Evolutionary conservation across 768 basidiomycete species (phyloP).

Genomic region (Kwoniella heveanensis): DNA sequence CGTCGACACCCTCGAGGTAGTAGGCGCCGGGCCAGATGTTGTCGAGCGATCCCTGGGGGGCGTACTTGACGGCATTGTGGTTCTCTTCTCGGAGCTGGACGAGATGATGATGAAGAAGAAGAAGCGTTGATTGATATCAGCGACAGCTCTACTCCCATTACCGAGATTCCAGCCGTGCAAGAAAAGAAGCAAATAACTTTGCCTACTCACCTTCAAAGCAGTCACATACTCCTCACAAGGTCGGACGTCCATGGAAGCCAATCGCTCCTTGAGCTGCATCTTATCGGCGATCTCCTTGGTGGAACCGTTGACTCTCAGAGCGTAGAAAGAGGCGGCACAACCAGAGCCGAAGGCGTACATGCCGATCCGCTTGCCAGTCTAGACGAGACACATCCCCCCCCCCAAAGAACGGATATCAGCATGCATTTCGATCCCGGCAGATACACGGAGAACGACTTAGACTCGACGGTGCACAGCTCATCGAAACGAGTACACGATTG

Average conservation of each 20-base stretch:
- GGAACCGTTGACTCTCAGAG: slow-evolving; percentile 81
- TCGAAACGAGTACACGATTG: too few species aligned
- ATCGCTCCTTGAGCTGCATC: slow-evolving; percentile 75
- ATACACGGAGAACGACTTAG: too few species aligned
- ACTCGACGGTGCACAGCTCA: too few species aligned
- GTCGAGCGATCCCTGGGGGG: slow-evolving; percentile 79
- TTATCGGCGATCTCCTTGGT: slow-evolving; percentile 77
- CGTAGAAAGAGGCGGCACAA: slow-evolving; percentile 92
- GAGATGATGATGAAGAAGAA: too few species aligned
- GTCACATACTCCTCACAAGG: slow-evolving; percentile 89
- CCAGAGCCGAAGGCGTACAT: slow-evolving; percentile 98
- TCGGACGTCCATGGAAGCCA: slow-evolving; percentile 84
- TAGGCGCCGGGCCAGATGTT: slow-evolving; percentile 93
- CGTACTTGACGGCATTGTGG: slow-evolving; percentile 84
- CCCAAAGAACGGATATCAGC: too few species aligned
- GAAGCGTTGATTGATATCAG: too few species aligned
- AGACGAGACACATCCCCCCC: background rate
- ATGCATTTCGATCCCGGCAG: too few species aligned
- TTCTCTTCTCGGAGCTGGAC: slow-evolving; percentile 91
- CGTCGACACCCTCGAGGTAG: slow-evolving; percentile 88
- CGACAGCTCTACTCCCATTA: too few species aligned
- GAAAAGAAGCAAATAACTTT: too few species aligned
- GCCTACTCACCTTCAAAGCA: slow-evolving; percentile 63
- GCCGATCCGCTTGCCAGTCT: slow-evolving; percentile 74
- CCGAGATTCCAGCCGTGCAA: too few species aligned